These are phyloP conservation scores for Penicillium griseofulvum DNA, from an alignment of 2,329 filamentous ascomycete genomes.

Conservation along the genomic window DNA sequence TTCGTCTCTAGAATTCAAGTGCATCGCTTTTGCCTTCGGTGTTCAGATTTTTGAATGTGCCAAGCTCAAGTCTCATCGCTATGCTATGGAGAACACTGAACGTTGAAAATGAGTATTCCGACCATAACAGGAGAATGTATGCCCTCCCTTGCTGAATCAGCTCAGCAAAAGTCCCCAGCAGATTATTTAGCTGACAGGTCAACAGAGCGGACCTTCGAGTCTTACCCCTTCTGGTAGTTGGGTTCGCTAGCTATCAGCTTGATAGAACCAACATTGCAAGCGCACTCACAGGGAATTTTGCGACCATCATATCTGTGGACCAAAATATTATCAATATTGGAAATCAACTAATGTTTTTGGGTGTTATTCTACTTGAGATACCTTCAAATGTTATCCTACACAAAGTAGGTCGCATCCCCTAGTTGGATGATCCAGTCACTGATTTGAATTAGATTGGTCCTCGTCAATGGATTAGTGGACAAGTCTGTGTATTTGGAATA, in stretches of 20 bases:
- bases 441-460: conserved; percentile 39
- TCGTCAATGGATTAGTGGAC: conserved; percentile 50
- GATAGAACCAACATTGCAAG: conserved; percentile 55
- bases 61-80: background rate
- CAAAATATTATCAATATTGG: conserved; percentile 53
- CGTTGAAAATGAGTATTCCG: background rate
- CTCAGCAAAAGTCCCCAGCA: too few relatives aligned
- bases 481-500: conserved; percentile 51
- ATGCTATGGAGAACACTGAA: background rate
- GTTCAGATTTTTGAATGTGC: background rate
- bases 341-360: conserved; percentile 55
- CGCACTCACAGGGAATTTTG: conserved; percentile 51
- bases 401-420: conserved; percentile 5
- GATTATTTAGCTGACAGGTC: background rate
- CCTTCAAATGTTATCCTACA: conserved; percentile 48
- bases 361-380: conserved; percentile 52
- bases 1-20: background rate
- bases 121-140: background rate
- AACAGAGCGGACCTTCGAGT: conserved; percentile 49
- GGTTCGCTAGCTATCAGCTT: conserved; percentile 52
- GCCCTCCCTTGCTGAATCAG: background rate
- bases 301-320: conserved; percentile 42
- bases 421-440: background rate
- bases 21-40: too few relatives aligned
- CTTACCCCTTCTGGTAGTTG: conserved; percentile 50